A percentile compares a stretch with the other conserved stretches of the same genome.
These are phyloP conservation scores for Sungouiozyma intestinalis DNA, from an alignment of 805 yeast genomes.

Conservation along the genomic window DNA sequence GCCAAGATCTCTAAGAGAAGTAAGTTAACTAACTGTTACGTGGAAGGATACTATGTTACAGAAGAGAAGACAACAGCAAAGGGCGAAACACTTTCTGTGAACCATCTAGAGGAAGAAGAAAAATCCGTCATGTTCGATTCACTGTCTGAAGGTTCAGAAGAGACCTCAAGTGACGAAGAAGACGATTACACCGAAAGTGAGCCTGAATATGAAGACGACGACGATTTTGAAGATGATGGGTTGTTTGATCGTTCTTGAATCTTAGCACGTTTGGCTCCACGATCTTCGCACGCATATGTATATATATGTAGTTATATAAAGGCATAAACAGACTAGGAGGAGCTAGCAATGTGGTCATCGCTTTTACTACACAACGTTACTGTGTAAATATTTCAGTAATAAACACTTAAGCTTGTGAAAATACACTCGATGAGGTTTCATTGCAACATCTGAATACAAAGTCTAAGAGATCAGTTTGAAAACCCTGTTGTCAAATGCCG, in stretches of 20 bases:
- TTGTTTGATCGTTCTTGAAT: slow-evolving; percentile 40
- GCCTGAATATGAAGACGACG: slow-evolving; percentile 37
- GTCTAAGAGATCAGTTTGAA: background rate
- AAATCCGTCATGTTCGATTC: slow-evolving; percentile 4
- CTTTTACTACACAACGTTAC: too few relatives aligned
- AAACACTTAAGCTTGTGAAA: too few relatives aligned
- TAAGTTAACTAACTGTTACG: slow-evolving; percentile 67
- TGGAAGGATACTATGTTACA: slow-evolving; percentile 71
- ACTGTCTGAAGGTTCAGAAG: slow-evolving; percentile 12
- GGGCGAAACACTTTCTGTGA: slow-evolving; percentile 44
- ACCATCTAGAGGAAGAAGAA: slow-evolving; percentile 20
- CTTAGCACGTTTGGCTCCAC: too few relatives aligned
- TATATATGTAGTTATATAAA: background rate
- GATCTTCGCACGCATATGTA: background rate
- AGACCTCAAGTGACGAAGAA: slow-evolving; percentile 17
- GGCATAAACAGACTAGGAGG: too few relatives aligned
- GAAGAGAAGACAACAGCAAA: slow-evolving; percentile 41
- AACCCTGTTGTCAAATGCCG: slow-evolving; percentile 30
- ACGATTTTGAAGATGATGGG: slow-evolving; percentile 46
- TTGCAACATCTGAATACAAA: too few relatives aligned
- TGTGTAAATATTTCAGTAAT: too few relatives aligned
- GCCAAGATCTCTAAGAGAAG: slow-evolving; percentile 56
- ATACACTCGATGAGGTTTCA: too few relatives aligned
- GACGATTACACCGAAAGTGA: slow-evolving; percentile 30
- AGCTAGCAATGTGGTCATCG: too few relatives aligned